Base-by-base conservation (phyloP, 2,329 filamentous ascomycete genomes). In the Talaromyces sp. region DNA sequence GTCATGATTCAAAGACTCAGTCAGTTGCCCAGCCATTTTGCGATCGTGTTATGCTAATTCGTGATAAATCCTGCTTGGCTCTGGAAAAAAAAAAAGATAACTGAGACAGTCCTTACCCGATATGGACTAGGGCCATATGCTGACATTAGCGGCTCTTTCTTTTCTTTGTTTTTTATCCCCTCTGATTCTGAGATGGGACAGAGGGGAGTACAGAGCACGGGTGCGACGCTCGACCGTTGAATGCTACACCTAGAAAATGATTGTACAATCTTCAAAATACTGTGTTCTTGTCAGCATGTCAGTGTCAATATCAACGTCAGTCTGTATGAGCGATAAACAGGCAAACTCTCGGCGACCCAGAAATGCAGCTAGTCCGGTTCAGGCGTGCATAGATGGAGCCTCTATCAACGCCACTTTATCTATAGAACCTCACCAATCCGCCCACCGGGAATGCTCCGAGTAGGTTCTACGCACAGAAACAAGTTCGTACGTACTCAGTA, bases 351-450 rank as follows among this genome's bases (percentile, higher is more conserved):
- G 50, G n/a, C 31, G 33, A 35, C 10, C 50, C 50, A 22, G 31
- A 27, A 19, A 59, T 59, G 33, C 56, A 58, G 31, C 56, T 58
- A 37, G 56, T 35, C 15, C 52, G n/a, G 56, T 35, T 8, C 52
- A 11, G 52, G 15, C 27, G 49, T n/a, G 54, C 35, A 31, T 43
- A n/a, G 25, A 58, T 59, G 56, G 56, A 59, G 56, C 56, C 56
- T 59, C 56, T 59, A 59, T 59, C 56, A 45, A 59, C 56, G 56
- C 56, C 56, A 59, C 56, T 59, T 27, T 43, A 43, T 43, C 56
- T 59, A 59, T 59, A 59, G 37, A 59, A 58, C 56, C 54, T 57
- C 54, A 39, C 54, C 54, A 57, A 57, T 31, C 54, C 33, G 33
- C 17, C 19, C 22, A 17, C 43, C 43, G 4, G 27, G 22, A 27